Evolutionary conservation across 2,329 filamentous ascomycete species (phyloP), one percentile per base, ranked within the genome.

Genomic region (Pyricularia sp.): DNA sequence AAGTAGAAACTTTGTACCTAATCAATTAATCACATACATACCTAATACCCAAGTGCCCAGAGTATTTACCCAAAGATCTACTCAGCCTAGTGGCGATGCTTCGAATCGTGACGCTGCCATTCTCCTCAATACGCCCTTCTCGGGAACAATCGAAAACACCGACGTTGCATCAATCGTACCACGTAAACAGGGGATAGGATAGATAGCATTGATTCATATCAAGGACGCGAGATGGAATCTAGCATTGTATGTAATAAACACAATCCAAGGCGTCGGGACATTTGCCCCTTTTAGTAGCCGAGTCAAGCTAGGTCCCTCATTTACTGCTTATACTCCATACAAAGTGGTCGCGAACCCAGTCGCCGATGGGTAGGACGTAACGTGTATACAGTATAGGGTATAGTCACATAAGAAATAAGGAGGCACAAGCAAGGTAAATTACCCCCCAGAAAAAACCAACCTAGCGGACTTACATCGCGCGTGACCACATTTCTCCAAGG

Each of bases 401-500:
- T 26, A 63, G 59, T 4, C 59, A 28, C 25, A 28, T 63, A 59
- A 25, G 23, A 25, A 59, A 58, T 1, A 59, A 25, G n/a, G n/a
- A 61, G 58, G 12, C n/a, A 61, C n/a, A 28, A 25, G 23, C 25
- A 61, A 23, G 25, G 11, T 61, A 58, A 61, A 61, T 25, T 28
- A 61, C 33, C 33, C 33, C 6, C 33, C 12, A 36, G 17, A 36
- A 36, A 36, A 36, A 36, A 36, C n/a, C 14, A 28, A 28, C 23
- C 25, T 20, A 26, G 14, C 25, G 25, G 25, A 30, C 25, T 25
- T 63, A 7, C 12, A 6, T 63, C 26, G 25, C 59, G 59, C 59
- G 59, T 63, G 59, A 63, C 25, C 59, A 63, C 59, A 63, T 63
- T 63, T 63, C 23, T 28, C 59, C 59, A 63, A 63, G 59, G 25